Evolutionary conservation across 1,139 yeast species (phyloP), one percentile per base, ranked within the genome.

Genomic region (Zhuliangozyma parablackwelliae): DNA sequence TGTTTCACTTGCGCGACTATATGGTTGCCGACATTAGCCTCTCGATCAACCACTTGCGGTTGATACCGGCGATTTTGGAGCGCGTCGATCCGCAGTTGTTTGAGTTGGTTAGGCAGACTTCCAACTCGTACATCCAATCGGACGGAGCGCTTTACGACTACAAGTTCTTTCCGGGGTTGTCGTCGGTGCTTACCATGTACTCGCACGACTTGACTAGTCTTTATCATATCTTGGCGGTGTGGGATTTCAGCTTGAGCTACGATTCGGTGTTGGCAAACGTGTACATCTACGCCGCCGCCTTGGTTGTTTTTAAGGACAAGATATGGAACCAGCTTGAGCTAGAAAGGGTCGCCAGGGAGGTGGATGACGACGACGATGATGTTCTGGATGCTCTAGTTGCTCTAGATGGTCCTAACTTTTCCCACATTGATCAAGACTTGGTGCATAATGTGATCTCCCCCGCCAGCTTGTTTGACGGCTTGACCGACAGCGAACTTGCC

Each of bases 171-270:
- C 75, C 59, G 40, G 86, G 88, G 0, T 58, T 92, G 9, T 83
- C 96, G 10, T 75, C 94, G 1, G 65, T 90, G 1, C 66, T 92
- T 32, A 88, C 97, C 1, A 51, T 87, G 34, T 87, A 81, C 57
- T 69, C 94, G 10, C 97, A 92, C 57, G 92, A 88, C 46, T 51
- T 84, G 26, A 56, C 63, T 16, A 65, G 69, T 33, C 59, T 73
- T 32, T 63, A 64, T n/a, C 75, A 76, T 26, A 57, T 82, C 11
- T 61, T 79, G 35, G 56, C 66, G 5, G 53, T 86, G 5, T 83
- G 89, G 78, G 94, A 84, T 54, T 76, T 69, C 42, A 61, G 78
- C 9, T 57, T 85, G 34, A 68, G 79, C 27, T 64, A 72, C 37
- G 64, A 63, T 13, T 65, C 79, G 1, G 65, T 66, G 35, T 54